Evolutionary conservation across 192 early-diverging fungal genomes (phyloP), one percentile per base, ranked within the genome.

Genomic region (Funneliformis geosporum): DNA sequence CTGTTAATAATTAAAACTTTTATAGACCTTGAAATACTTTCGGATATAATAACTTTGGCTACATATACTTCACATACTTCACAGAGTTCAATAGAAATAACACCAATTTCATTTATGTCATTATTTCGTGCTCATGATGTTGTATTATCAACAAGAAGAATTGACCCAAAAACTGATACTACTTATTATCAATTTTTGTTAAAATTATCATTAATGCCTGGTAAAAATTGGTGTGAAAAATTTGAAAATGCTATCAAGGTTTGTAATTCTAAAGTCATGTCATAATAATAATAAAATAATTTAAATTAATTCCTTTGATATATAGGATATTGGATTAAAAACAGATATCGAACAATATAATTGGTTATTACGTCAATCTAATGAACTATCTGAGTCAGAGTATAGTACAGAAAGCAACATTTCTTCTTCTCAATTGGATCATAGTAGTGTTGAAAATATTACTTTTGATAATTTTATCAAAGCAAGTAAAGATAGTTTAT

Each of bases 61-160:
- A 70, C 77, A 38, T 60, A 72, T 12, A 78, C 67, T 27, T 23
- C 67, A 14, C 33, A n/a, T 43, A 40, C 9, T 69, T 25, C 59
- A 28, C 50, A 75, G 23, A 68, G 18, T 1, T 23, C 38, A 21
- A 27, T 66, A 21, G 33, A 33, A 11, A 66, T 38, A 14, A 77
- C 61, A 28, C 39, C 68, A 42, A 43, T 40, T 44, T 78, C 77
- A 18, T 78, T 33, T 21, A 43, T 78, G 21, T 73, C 16, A 6
- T 23, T 78, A 8, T 78, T 78, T 59, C 65, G 77, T 28, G 77
- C 77, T 7, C 43, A 78, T 44, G 77, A 78, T 78, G 43, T 69
- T 25, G 77, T 78, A 39, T 69, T 78, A 7, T 33, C 33, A 69
- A 66, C 66, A 39, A 71, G 77, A 18, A 65, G 39, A 44, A 60